phyloP scores from a whole-genome alignment of 345 rosid genomes.

The Lepidium africanum region DNA sequence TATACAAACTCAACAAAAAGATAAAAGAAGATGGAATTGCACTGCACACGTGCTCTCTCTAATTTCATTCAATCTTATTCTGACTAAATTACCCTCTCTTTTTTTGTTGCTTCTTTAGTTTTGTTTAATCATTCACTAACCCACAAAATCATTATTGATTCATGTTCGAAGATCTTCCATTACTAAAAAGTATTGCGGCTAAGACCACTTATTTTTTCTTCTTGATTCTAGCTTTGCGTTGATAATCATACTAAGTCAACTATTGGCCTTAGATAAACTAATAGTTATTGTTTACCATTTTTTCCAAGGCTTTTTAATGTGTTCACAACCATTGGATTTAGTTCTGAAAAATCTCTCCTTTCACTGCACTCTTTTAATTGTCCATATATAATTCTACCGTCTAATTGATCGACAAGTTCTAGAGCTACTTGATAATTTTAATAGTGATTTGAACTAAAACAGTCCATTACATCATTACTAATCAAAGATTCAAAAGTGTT shows the following conservation, averaged over 20 bases:
- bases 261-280: not conserved
- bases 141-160: not conserved
- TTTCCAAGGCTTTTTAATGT: not conserved
- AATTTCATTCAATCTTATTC: not conserved
- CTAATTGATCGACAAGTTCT: not conserved
- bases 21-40: not conserved
- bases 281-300: not conserved
- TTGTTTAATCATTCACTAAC: slow-evolving; percentile 12
- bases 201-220: not conserved
- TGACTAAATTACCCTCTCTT: slow-evolving; percentile 5
- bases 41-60: slow-evolving; percentile 18
- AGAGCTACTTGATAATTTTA: no score
- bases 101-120: not conserved
- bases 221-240: not conserved
- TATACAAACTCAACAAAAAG: not conserved
- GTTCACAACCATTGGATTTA: not conserved
- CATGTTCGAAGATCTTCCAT: slow-evolving; percentile 7
- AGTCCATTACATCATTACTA: no score
- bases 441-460: no score
- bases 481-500: no score
- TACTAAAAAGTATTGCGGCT: slow-evolving; percentile 1
- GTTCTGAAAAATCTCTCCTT: not conserved
- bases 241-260: not conserved
- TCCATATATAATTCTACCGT: not conserved
- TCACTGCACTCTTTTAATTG: not conserved